Percentiles rank a stretch among this genome's conserved stretches.
Conservation (phyloP, 1,139 yeast genomes). For the Candida albicans region DNA sequence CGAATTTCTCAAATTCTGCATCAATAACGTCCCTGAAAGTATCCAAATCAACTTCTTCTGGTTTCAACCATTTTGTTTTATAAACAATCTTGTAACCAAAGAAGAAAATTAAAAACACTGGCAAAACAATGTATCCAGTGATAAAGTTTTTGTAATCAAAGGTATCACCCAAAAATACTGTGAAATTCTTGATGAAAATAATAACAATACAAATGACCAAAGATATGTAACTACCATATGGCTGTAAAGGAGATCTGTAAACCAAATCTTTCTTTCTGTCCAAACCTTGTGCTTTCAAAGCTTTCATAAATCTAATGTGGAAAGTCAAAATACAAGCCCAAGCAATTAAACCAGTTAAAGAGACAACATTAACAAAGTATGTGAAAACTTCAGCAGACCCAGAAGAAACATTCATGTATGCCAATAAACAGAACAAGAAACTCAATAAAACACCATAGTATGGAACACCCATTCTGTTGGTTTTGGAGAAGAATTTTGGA, state of each 20-base stretch:
- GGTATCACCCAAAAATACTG: constrained; percentile 60
- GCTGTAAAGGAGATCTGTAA: constrained; percentile 66
- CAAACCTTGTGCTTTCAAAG: constrained; percentile 63
- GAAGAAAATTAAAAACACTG: constrained; percentile 56
- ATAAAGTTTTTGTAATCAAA: constrained; percentile 56
- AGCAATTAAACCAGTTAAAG: constrained; percentile 69
- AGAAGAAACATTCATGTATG: constrained; percentile 61
- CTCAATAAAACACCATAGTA: constrained; percentile 38
- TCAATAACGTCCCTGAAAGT: constrained; percentile 68
- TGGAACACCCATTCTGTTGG: constrained; percentile 42
- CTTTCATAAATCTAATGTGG: constrained; percentile 63
- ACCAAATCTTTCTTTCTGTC: constrained; percentile 41
- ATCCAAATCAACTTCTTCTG: constrained; percentile 62
- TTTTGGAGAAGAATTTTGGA: constrained; percentile 50
- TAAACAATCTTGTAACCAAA: constrained; percentile 58
- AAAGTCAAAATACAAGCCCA: constrained; percentile 68
- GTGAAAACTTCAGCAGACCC: constrained; percentile 55
- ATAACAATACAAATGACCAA: constrained; percentile 54
- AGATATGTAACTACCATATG: constrained; percentile 62
- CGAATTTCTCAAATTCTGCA: constrained; percentile 61
- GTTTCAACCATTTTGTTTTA: constrained; percentile 52
- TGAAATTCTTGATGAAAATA: constrained; percentile 70
- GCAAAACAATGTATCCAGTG: constrained; percentile 78
- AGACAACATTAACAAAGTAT: constrained; percentile 72
- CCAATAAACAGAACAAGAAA: constrained; percentile 53